Evolutionary conservation across 371 early-diverging fungal genomes (phyloP), one percentile per base, ranked within the genome.

Genomic region (Dinochytrium kinnereticum): DNA sequence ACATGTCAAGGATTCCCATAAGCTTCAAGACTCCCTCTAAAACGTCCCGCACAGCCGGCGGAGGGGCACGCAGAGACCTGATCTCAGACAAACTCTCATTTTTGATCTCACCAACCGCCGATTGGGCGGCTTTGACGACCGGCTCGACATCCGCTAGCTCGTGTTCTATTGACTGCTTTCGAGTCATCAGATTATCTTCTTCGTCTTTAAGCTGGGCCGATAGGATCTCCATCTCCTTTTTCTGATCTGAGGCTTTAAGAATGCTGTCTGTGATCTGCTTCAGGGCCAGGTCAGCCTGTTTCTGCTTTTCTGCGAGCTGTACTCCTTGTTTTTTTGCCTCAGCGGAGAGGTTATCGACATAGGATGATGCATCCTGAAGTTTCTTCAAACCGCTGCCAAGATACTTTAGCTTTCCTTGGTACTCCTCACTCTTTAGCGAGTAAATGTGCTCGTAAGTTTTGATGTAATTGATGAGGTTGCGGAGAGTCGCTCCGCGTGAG

Each of bases 11-110:
- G n/a, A 77, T 82, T 26, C 89, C 90, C 79, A 90, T 81, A 28
- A 91, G 57, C 7, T 86, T 68, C 64, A 88, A 76, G 1, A 90
- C 88, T 21, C 80, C 87, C 69, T 91, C 89, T 13, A 91, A 75
- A 21, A 88, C 87, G 72, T 87, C 88, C 33, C 88, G 72, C 31
- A 91, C 80, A 21, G 86, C 87, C 1, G 86, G 83, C 0, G 90
- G 90, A 13, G 91, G 91, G 0, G 87, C 87, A 1, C 87, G 77
- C 36, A 91, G 80, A 34, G 87, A 86, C 51, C 88, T 72, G 28
- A 91, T 86, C 75, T 91, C 91, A 1, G 87, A 73, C 21, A 91
- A 59, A 37, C 81, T 79, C 50, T 88, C 86, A 7, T 80, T 68
- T 39, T 80, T 79, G 55, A 91, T 87, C 37, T 86, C 87, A 0